Evolutionary conservation across 139 green algal species (phyloP).

Genomic region (Tetratostichococcus sp.): DNA sequence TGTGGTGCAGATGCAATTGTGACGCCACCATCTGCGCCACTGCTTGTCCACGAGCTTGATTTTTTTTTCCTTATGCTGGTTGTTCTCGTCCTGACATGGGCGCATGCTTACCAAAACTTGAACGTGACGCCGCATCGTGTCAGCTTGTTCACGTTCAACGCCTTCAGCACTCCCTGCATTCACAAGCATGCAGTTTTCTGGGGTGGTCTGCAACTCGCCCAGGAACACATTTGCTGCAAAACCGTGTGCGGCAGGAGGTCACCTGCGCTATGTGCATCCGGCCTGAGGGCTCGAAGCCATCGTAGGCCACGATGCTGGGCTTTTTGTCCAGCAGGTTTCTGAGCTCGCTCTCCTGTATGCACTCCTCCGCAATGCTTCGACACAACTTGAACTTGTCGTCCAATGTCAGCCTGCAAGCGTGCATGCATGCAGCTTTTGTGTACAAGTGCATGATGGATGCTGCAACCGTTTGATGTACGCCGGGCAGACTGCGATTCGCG

Average conservation of each 20-base stretch:
- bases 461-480: no score
- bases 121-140: constrained; percentile 91
- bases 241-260: neutral
- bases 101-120: constrained; percentile 82
- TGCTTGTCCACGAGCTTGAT: no score
- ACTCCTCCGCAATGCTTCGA: constrained; percentile 86
- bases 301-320: constrained; percentile 86
- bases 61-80: no score
- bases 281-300: constrained; percentile 98
- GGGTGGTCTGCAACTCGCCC: no score
- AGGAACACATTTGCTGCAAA: no score
- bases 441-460: no score
- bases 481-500: no score
- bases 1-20: no score
- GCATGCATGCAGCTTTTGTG: neutral
- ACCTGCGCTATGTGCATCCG: constrained; percentile 97
- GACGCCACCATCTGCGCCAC: no score
- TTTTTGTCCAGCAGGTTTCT: constrained; percentile 82
- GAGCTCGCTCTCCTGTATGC: constrained; percentile 90
- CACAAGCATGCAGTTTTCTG: no score
- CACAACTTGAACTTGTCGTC: constrained; percentile 83
- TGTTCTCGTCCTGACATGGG: no score
- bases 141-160: constrained; percentile 98
- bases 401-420: constrained; percentile 58
- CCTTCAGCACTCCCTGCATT: constrained; percentile 93